Percentiles rank a stretch among this genome's conserved stretches.
Evolutionary conservation across 1,284 basidiomycete species (phyloP).

Genomic region (Crocinoboletus sp.): DNA sequence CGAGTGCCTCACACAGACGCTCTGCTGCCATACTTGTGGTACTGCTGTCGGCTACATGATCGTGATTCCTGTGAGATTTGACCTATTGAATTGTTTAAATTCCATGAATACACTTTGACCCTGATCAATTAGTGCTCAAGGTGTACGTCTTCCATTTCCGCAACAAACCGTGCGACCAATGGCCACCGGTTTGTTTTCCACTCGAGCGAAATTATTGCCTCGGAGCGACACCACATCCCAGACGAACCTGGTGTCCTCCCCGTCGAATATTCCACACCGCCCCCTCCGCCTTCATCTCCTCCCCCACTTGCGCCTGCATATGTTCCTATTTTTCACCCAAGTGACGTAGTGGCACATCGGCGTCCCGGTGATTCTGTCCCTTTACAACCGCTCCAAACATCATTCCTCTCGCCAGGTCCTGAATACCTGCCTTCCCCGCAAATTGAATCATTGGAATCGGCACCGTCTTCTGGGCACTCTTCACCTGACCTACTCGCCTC

Average conservation of each 20-base stretch:
- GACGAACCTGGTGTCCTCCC: slow-evolving; percentile 66
- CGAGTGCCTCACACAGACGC: slow-evolving; percentile 66
- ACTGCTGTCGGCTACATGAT: slow-evolving; percentile 74
- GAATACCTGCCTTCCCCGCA: slow-evolving; percentile 41
- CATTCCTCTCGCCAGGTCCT: slow-evolving; percentile 21
- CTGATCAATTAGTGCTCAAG: slow-evolving; percentile 47
- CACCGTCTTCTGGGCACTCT: slow-evolving; percentile 24
- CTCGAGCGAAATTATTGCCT: slow-evolving; percentile 67
- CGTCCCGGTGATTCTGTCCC: slow-evolving; percentile 10
- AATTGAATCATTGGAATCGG: slow-evolving; percentile 19
- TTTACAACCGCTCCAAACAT: slow-evolving; percentile 20
- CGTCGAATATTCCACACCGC: slow-evolving; percentile 34
- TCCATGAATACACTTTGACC: slow-evolving; percentile 10
- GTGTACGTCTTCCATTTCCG: slow-evolving; percentile 66
- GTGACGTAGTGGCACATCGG: slow-evolving; percentile 18
- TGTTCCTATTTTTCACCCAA: slow-evolving; percentile 15
- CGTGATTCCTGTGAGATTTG: slow-evolving; percentile 50
- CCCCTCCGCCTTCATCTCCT: slow-evolving; percentile 27
- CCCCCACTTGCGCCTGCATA: slow-evolving; percentile 23
- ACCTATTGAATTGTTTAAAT: slow-evolving; percentile 1
- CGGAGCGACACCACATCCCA: slow-evolving; percentile 65
- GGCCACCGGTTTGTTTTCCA: slow-evolving; percentile 89
- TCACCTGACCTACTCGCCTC: slow-evolving; percentile 23
- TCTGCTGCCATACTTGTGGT: slow-evolving; percentile 82
- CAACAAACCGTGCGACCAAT: slow-evolving; percentile 67